Base-by-base conservation (phyloP, 2,329 filamentous ascomycete genomes). In the Monosporascus sp. region DNA sequence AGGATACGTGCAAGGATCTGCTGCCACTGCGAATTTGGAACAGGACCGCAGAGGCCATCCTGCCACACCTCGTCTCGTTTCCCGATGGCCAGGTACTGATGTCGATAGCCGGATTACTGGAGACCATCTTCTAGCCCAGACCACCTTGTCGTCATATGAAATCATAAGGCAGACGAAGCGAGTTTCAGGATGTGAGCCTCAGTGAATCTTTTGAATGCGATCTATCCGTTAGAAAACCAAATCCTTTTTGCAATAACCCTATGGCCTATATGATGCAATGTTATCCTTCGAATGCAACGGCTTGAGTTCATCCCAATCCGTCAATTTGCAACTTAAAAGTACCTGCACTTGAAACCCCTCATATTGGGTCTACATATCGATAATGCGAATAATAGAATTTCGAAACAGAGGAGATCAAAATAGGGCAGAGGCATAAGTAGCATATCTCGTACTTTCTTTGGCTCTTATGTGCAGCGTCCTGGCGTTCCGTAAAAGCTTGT, bases 211-310 rank as follows among this genome's bases (percentile, higher is more conserved):
- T 31, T 31, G 28, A 31, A 31, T 31, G 9, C 3, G 31, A 35
- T 35, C 31, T 35, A 14, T 9, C 14, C 31, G 31, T 14, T 35
- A 35, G 9, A 5, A 14, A 56, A 45, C 48, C 20, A 45, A 35
- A 24, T 52, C 41, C 53, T 60, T 38, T 54, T 51, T 52, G 50
- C 56, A 59, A 55, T 52, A 51, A 51, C 55, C 51, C 52, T 54
- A 56, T 47, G 54, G 58, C 52, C 62, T 59, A 63, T 58, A 63
- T 65, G 61, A 64, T 64, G 57, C 55, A 56, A 51, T 35, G 48
- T 41, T 40, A 53, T 51, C 37, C 49, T 49, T 37, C 28, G 11
- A 14, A 28, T 24, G 26, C 7, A 24, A 37, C 5, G 18, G 18
- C 11, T 26, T 14, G 11, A 35, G 31, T 3, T 35, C 31, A 14